Conservation (phyloP, 2,329 filamentous ascomycete species). For the Balansia obtecta region DNA sequence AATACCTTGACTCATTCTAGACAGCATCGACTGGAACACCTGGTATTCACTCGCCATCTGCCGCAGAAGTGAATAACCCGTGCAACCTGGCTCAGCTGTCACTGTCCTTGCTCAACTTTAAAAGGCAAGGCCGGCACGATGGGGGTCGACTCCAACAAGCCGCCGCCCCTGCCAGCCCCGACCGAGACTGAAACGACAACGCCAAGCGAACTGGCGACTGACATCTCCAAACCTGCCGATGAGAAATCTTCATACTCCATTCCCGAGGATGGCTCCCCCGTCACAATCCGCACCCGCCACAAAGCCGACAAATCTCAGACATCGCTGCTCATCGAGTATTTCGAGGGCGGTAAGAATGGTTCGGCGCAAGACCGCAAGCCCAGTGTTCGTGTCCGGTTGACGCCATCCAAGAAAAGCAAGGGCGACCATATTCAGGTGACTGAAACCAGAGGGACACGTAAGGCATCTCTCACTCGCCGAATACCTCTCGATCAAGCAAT, state of each 20-base stretch:
- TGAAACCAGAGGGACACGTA: constrained; percentile 61
- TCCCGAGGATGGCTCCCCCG: constrained; percentile 76
- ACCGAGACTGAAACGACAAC: constrained; percentile 59
- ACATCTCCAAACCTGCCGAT: constrained; percentile 55
- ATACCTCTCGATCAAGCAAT: constrained; percentile 38
- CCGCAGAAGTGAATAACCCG: neutral
- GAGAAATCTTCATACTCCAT: constrained; percentile 67
- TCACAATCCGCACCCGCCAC: constrained; percentile 76
- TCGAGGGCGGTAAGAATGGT: constrained; percentile 62
- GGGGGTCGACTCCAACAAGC: constrained; percentile 42
- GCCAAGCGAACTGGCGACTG: constrained; percentile 49
- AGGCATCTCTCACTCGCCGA: constrained; percentile 42
- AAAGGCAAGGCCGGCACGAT: constrained; percentile 27
- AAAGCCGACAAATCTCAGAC: constrained; percentile 61
- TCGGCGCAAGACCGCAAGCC: constrained; percentile 55
- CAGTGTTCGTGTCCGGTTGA: constrained; percentile 69
- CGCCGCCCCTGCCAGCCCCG: constrained; percentile 62
- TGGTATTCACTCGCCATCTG: neutral
- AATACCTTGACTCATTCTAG: constrained; percentile 5
- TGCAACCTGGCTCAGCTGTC: neutral
- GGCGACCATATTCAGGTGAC: constrained; percentile 80
- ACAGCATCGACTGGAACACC: neutral
- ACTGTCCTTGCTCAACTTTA: constrained; percentile 2
- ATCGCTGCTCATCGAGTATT: constrained; percentile 88
- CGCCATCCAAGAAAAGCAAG: constrained; percentile 57